phyloP scores from a whole-genome alignment of 169 alveolate species.

The Cryptosporidium tyzzeri region DNA sequence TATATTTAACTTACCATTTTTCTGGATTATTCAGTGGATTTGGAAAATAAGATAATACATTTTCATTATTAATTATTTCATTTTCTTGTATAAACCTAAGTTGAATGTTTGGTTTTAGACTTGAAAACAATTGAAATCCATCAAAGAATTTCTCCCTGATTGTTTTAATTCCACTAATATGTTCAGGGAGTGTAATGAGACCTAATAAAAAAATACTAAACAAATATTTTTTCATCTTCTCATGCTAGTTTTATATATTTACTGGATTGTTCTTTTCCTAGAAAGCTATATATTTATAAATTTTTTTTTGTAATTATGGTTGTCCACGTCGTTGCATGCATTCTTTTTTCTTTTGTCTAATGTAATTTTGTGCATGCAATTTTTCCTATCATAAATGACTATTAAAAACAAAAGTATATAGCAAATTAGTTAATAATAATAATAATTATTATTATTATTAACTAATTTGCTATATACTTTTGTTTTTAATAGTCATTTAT shows the following conservation, averaged over 20 bases:
- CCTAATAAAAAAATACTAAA: slow-evolving; percentile 10
- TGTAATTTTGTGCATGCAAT: slow-evolving; percentile 10
- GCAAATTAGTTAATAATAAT: no score
- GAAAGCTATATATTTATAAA: not conserved
- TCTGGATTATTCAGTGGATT: slow-evolving; percentile 56
- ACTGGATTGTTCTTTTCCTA: not conserved
- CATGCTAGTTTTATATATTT: not conserved
- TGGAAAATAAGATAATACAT: slow-evolving; percentile 53
- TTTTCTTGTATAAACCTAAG: slow-evolving; percentile 17
- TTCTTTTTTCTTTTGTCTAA: not conserved
- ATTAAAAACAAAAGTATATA: not conserved
- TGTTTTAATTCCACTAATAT: not conserved
- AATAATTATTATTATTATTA: no score
- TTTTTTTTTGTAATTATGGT: not conserved
- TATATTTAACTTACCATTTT: slow-evolving; percentile 44
- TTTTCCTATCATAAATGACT: not conserved
- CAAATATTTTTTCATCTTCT: slow-evolving; percentile 33
- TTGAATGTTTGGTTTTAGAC: slow-evolving; percentile 5
- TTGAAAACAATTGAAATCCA: slow-evolving; percentile 4
- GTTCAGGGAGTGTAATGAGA: not conserved
- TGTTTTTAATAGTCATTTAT: not conserved
- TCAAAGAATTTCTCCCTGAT: not conserved
- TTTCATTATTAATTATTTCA: slow-evolving; percentile 33
- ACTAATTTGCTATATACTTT: not conserved
- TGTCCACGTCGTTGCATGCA: slow-evolving; percentile 46